These are phyloP conservation scores for Colletotrichum lini DNA, from an alignment of 2,329 filamentous ascomycete species.

Conservation along the genomic window DNA sequence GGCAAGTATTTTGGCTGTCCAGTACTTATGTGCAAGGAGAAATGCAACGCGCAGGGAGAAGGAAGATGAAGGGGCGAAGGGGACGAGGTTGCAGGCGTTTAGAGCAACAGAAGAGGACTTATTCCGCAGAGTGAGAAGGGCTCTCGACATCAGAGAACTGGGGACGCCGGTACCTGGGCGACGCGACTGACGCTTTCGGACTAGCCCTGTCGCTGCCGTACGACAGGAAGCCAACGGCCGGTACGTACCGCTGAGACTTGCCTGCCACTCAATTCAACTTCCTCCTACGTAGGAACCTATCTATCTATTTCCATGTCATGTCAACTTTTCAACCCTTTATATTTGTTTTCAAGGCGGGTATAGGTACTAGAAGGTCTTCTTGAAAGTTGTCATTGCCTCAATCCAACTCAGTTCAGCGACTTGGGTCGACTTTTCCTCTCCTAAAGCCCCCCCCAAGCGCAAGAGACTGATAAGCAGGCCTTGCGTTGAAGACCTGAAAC, in stretches of 20 bases:
- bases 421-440: too few species aligned
- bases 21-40: conserved; percentile 24
- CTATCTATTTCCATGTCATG: too few species aligned
- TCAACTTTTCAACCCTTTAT: too few species aligned
- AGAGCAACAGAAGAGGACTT: conserved; percentile 33
- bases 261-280: not conserved
- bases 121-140: conserved; percentile 33
- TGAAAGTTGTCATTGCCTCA: too few species aligned
- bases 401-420: too few species aligned
- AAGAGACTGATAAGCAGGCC: too few species aligned
- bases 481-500: too few species aligned
- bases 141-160: conserved; percentile 30
- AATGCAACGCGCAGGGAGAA: conserved; percentile 11
- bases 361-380: too few species aligned
- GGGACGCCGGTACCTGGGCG: conserved; percentile 39
- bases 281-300: too few species aligned
- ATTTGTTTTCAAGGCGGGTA: too few species aligned
- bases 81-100: conserved; percentile 17
- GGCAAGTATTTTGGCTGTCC: not conserved
- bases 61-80: conserved; percentile 28
- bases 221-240: conserved; percentile 21
- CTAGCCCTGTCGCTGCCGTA: conserved; percentile 40
- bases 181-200: conserved; percentile 31
- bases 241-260: conserved; percentile 26
- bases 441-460: too few species aligned